Evolutionary conservation across 306 rosid species (phyloP).

Genomic region (Myrica gale): DNA sequence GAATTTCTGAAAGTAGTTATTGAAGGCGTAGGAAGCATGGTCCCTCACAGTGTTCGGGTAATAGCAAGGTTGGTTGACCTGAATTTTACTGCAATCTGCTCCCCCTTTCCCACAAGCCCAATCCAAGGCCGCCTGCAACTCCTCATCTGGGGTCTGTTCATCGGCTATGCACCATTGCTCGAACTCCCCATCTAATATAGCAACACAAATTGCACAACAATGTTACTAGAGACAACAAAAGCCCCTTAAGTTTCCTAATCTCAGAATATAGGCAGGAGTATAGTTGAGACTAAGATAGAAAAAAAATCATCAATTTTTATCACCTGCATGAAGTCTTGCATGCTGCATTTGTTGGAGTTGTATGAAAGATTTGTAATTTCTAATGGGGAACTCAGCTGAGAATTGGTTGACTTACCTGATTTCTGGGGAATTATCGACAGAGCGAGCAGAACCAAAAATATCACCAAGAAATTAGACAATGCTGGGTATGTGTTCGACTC

Average conservation of each 20-base stretch:
- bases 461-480: slow-evolving; percentile 39
- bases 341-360: not conserved
- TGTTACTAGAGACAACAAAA: not conserved
- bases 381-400: slow-evolving; percentile 12
- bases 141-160: slow-evolving; percentile 59
- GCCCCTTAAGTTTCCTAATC: not conserved
- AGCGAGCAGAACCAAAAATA: slow-evolving; percentile 45
- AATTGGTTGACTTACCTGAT: slow-evolving; percentile 44
- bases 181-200: slow-evolving; percentile 40
- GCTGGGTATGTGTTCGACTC: not conserved
- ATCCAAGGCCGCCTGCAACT: slow-evolving; percentile 66
- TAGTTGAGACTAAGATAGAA: slow-evolving; percentile 2
- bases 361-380: not conserved
- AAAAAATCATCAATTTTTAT: not conserved
- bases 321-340: not conserved
- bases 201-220: not conserved
- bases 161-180: slow-evolving; percentile 87
- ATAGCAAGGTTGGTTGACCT: slow-evolving; percentile 58
- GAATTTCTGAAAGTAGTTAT: slow-evolving; percentile 60
- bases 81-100: slow-evolving; percentile 70
- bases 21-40: slow-evolving; percentile 87
- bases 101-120: slow-evolving; percentile 88
- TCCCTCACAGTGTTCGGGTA: slow-evolving; percentile 59
- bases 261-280: not conserved
- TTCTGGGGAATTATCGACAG: slow-evolving; percentile 40